Base-by-base conservation (phyloP, 768 basidiomycete species). In the Cytidiella melzeri region DNA sequence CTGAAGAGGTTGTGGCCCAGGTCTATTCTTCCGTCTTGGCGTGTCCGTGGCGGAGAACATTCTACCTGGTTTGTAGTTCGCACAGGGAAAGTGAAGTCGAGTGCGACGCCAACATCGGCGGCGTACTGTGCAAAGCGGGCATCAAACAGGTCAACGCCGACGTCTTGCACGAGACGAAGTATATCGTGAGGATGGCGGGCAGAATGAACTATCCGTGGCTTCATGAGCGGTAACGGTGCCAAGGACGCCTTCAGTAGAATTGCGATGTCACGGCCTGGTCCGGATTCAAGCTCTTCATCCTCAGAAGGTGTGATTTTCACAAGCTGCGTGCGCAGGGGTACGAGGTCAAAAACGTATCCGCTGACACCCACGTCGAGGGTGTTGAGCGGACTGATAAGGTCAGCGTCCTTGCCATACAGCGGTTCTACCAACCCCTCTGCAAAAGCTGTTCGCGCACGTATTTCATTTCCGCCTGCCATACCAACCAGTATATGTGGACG, bases 131-230 rank as follows among this genome's bases (percentile, higher is more conserved):
- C 87, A 83, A 86, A 93, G 6, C 71, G 70, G 0, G 78, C 74
- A 57, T 92, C 89, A 52, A 92, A 83, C 0, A 92, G 54, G 59
- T 94, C 91, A 13, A 88, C 60, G 0, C 92, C 91, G 2, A 83
- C 70, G 38, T 77, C 69, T 1, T 67, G 65, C 25, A 92, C 72
- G 23, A 91, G 74, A 7, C 65, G 66, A 3, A 93, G 79, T 12
- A 91, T 77, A 46, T 89, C 85, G 51, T 92, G 92, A 1, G 91
- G 92, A 0, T 82, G 80, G 3, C 60, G 55, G 0, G 72, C 61
- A 1, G 66, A 64, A 30, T 80, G 80, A 24, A 79, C 73, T 12
- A 90, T 58, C 21, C 92, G 84, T 1, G 74, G 75, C 64, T 92
- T 92, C 6, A 56, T 40, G 1, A 57, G 19, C 0, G 84, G 72